A percentile compares a stretch with the other conserved stretches of the same genome.
These are phyloP conservation scores for Fusarium staphyleae DNA, from an alignment of 2,329 filamentous ascomycete genomes.

Conservation along the genomic window DNA sequence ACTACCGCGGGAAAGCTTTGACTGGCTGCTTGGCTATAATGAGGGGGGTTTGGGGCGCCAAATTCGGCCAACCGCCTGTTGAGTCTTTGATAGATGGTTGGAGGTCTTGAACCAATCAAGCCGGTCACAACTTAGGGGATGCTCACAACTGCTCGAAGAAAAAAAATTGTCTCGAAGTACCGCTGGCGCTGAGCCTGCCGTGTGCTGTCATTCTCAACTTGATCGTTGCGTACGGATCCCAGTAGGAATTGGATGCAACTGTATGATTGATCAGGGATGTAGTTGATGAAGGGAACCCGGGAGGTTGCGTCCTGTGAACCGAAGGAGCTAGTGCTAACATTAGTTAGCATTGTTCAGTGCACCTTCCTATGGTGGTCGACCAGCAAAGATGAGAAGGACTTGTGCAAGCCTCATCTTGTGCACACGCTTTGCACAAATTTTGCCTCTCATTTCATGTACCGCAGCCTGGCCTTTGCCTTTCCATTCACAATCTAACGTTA, in stretches of 20 bases:
- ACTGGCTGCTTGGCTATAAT: conserved; percentile 25
- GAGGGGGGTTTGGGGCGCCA: conserved; percentile 23
- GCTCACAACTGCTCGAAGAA: not conserved
- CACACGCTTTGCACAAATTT: conserved; percentile 9
- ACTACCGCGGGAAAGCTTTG: conserved; percentile 19
- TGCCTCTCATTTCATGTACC: not conserved
- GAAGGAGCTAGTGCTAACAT: conserved; percentile 13
- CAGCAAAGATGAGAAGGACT: conserved; percentile 18
- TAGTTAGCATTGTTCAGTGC: not conserved
- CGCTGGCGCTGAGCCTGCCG: not conserved
- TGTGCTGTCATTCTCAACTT: conserved; percentile 12
- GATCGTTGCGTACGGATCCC: conserved; percentile 9
- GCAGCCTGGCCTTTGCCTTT: too few species aligned
- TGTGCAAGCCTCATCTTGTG: conserved; percentile 18
- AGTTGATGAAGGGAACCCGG: conserved; percentile 20
- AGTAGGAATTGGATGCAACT: conserved; percentile 35
- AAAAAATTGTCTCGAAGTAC: not conserved
- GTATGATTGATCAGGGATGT: conserved; percentile 37
- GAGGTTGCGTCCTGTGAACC: conserved; percentile 12
- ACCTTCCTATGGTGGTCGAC: conserved; percentile 21
- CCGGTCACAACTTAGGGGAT: conserved; percentile 9
- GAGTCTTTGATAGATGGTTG: conserved; percentile 15
- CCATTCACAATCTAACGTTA: too few species aligned
- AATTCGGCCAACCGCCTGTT: conserved; percentile 29
- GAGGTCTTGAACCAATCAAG: conserved; percentile 1